Evolutionary conservation across 805 yeast genomes (phyloP).

Genomic region (Nakazawaea holstii): DNA sequence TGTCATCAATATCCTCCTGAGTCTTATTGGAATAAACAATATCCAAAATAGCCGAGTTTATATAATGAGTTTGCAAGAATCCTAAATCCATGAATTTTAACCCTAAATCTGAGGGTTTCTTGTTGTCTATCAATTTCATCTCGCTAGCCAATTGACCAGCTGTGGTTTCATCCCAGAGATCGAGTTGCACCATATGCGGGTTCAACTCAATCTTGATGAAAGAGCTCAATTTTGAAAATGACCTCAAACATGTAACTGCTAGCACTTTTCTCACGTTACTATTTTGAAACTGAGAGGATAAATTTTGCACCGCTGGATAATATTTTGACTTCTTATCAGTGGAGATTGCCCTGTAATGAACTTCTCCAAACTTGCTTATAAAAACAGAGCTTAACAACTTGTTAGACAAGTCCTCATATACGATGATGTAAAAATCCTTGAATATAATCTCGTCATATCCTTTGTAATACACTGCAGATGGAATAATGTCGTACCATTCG

Average conservation of each 20-base stretch:
- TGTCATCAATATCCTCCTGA: conserved; percentile 48
- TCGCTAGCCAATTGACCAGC: conserved; percentile 77
- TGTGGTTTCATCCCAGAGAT: conserved; percentile 70
- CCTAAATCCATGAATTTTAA: conserved; percentile 51
- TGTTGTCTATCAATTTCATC: conserved; percentile 50
- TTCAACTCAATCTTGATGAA: conserved; percentile 14
- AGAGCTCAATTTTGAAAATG: conserved; percentile 53
- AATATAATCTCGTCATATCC: conserved; percentile 45
- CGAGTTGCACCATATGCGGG: conserved; percentile 18
- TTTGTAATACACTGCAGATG: conserved; percentile 45
- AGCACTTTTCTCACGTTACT: conserved; percentile 68
- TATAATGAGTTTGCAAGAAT: conserved; percentile 40
- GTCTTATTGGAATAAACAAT: conserved; percentile 58
- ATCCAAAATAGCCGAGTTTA: conserved; percentile 60
- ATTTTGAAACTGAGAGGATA: conserved; percentile 39
- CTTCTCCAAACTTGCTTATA: conserved; percentile 62
- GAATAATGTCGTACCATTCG: conserved; percentile 38
- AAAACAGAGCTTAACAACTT: conserved; percentile 47
- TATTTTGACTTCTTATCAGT: conserved; percentile 58
- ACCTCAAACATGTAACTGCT: conserved; percentile 68
- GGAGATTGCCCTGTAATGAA: conserved; percentile 53
- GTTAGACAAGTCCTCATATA: conserved; percentile 43
- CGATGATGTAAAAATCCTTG: conserved; percentile 40
- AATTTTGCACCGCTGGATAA: conserved; percentile 73
- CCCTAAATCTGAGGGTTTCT: conserved; percentile 56